These are phyloP conservation scores for Elsinoe arachidis DNA, from an alignment of 2,329 filamentous ascomycete species.

Conservation along the genomic window DNA sequence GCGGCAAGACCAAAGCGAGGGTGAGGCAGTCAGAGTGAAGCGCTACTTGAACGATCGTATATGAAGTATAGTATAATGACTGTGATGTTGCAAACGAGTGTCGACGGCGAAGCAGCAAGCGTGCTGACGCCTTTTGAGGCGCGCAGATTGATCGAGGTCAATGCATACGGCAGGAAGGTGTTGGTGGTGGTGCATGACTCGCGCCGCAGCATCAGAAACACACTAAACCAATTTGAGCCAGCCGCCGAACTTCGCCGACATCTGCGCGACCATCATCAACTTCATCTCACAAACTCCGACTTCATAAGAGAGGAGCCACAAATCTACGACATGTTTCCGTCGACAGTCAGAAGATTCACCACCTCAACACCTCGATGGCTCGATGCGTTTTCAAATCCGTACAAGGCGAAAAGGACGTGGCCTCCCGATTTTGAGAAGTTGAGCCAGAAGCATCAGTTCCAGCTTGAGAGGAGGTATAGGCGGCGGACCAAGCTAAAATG, in stretches of 20 bases:
- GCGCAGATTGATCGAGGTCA: not conserved
- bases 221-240: not conserved
- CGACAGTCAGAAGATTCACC: constrained; percentile 33
- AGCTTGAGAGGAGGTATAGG: constrained; percentile 71
- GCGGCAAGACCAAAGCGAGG: too few relatives aligned
- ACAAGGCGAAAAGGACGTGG: constrained; percentile 64
- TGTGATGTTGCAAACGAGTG: too few relatives aligned
- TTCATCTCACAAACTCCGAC: not conserved
- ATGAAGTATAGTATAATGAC: too few relatives aligned
- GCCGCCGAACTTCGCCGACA: too few relatives aligned
- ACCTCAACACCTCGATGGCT: constrained; percentile 22
- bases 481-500: constrained; percentile 56
- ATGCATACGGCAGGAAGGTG: not conserved
- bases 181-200: not conserved
- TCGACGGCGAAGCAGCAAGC: not conserved
- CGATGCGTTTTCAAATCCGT: constrained; percentile 47
- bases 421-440: constrained; percentile 67
- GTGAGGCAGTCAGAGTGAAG: too few relatives aligned
- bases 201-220: not conserved
- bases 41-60: too few relatives aligned
- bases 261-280: not conserved
- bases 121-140: not conserved
- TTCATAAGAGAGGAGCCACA: not conserved
- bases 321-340: constrained; percentile 33
- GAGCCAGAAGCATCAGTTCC: constrained; percentile 63